A percentile compares a stretch with the other conserved stretches of the same genome.
Conservation (phyloP, 768 basidiomycete genomes). For the Tricholoma saponaceum region DNA sequence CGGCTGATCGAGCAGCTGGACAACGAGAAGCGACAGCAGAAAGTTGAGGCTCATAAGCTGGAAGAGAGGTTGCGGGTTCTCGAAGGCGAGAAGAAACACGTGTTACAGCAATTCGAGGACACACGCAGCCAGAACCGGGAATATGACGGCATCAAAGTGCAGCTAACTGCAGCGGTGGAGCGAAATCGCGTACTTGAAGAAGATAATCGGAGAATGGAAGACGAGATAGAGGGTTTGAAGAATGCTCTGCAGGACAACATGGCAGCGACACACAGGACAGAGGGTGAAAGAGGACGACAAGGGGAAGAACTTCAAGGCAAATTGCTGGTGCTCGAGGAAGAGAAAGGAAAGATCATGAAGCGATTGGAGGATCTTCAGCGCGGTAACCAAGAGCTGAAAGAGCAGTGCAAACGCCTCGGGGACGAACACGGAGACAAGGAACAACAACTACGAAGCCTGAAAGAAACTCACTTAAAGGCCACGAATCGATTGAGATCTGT, state of each 20-base stretch:
- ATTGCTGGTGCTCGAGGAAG: not conserved
- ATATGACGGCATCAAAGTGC: not conserved
- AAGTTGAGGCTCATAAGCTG: not conserved
- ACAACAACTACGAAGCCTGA: not conserved
- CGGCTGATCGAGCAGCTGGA: too few relatives aligned
- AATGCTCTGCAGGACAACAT: not conserved
- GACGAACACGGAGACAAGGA: not conserved
- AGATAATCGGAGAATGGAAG: not conserved
- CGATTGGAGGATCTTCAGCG: not conserved
- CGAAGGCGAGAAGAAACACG: not conserved
- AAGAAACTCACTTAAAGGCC: not conserved
- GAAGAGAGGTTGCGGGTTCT: not conserved
- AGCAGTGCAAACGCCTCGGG: not conserved
- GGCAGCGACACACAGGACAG: not conserved
- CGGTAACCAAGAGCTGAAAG: not conserved
- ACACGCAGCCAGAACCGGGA: not conserved
- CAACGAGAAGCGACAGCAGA: slow-evolving; percentile 3
- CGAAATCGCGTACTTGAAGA: not conserved
- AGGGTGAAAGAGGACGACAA: slow-evolving; percentile 5
- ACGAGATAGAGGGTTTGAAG: not conserved
- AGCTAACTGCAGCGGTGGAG: not conserved
- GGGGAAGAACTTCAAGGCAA: not conserved
- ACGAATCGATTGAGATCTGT: slow-evolving; percentile 1
- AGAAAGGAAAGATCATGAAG: not conserved
- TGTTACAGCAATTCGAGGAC: not conserved